Evolutionary conservation across 2,329 filamentous ascomycete genomes (phyloP), one percentile per base, ranked within the genome.

Genomic region (Fusarium haematococcum): DNA sequence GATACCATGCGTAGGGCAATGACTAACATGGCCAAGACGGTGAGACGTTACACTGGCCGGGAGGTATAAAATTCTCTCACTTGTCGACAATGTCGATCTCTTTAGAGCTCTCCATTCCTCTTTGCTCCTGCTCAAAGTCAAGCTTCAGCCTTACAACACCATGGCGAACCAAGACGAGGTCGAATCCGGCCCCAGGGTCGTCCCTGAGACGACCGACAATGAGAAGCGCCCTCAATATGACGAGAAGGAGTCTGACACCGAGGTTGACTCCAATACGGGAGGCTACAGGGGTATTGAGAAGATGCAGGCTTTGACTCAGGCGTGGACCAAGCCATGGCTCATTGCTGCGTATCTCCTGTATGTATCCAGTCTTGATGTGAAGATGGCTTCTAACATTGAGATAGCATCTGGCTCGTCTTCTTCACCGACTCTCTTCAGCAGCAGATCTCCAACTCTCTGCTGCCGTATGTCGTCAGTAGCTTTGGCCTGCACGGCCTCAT

Each of bases 401-500:
- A 20, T 43, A 69, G 67, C 43, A 69, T 87, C 65, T 87, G 84
- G 78, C 70, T 85, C 3, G 82, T 86, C 60, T 84, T 84, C 71
- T 85, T 86, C 20, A 72, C 65, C 16, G 67, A 79, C 77, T n/a
- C 81, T 81, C 23, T 86, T 80, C 69, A 68, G 61, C 65, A 71
- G 41, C 65, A 68, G 32, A 71, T 71, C 23, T 61, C 68, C 5
- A 62, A 64, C 48, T 61, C 68, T 7, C 39, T 71, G 25, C 65
- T 65, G 4, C 65, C 68, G 5, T 71, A 65, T 30, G 81, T 85
- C 11, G 85, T 84, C 25, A 85, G 83, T 70, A 80, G 76, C 37
- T 89, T 87, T 73, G 78, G 81, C 25, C 74, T 81, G 4, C 87
- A 89, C 74, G 87, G 86, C 2, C 80, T 88, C 5, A 82, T 86